Base-by-base conservation (phyloP, 495 filamentous ascomycete genomes). In the Parathielavia appendiculata region DNA sequence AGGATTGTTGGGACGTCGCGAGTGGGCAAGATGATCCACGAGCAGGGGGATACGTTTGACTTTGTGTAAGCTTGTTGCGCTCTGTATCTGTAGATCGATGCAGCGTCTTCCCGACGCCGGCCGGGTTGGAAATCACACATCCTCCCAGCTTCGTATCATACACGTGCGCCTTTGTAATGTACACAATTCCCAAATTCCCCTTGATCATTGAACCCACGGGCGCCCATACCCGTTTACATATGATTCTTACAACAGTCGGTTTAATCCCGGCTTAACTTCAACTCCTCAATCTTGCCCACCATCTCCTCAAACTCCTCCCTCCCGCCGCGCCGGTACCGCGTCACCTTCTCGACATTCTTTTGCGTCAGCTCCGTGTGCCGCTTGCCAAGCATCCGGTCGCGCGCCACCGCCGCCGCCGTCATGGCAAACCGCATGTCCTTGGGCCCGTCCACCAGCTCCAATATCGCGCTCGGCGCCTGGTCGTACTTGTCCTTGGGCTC, bases 371-470 rank as follows among this genome's bases (percentile, higher is more conserved):
- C 79, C 58, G 82, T 86, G 57, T 88, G 72, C 5, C 71, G 69
- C 49, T 74, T 76, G 40, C 76, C 75, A 51, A 81, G 64, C 13
- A 65, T 69, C 35, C 85, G 75, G 63, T 86, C 76, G 41, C 79
- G 78, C 39, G 86, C 88, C 0, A 98, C 75, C 0, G 88, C 84
- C 47, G 83, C 82, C 5, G 93, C 93, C 16, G 91, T 96, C 78
- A 97, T 84, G 53, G 88, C 87, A 75, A 98, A 97, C 2, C 92
- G 86, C 81, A 96, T 90, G 73, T 98, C 93, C 72, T 86, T 88
- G 16, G 91, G 92, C 43, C 92, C 92, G 70, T 98, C 93, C 45
- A 97, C 91, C 13, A 98, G 81, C 73, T 97, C 93, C n/a, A 98
- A 82, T 63, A 98, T 95, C 0, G 93, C 93, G 20, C 84, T 88